Evolutionary conservation across 2,329 filamentous ascomycete genomes (phyloP), one percentile per base, ranked within the genome.

Genomic region (Daldinia eschscholtzii): DNA sequence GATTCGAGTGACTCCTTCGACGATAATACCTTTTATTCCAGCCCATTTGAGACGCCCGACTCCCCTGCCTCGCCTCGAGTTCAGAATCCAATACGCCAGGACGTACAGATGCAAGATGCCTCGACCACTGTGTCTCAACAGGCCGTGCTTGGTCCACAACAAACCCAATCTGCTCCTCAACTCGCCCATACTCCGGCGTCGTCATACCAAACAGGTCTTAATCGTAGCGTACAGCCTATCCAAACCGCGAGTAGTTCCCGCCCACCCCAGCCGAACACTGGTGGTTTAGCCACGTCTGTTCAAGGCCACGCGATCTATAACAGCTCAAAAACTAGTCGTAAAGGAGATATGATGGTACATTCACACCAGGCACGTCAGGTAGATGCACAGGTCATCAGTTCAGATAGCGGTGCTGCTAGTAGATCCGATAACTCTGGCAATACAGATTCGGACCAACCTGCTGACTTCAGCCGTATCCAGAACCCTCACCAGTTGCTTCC

Each of bases 21-120:
- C 81, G 92, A 97, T 79, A 94, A 97, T 78, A 96, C 94, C 44
- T 97, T 97, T 81, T 98, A 98, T 84, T 98, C 95, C 73, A 98
- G 94, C 82, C 93, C 92, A 83, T 91, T 94, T 84, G 92, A 94
- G 79, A 97, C 94, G 71, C 88, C 88, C 67, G 85, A 88, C 63
- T 85, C 84, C 33, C 83, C 81, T 57, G 81, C 83, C 66, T 82
- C 83, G 42, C 81, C 84, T 30, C 83, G 82, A 65, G 75, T 83
- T 82, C 88, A 78, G 84, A 87, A 78, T 74, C 78, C 78, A 20
- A 10, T 28, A 68, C 79, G 80, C 67, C 80, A 78, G 68, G 79
- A 81, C 73, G 79, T 77, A 55, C 78, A 77, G 67, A 81, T 81
- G 77, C 78, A 76, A 60, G 78, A 82, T 52, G 74, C 77, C 9